Conservation (phyloP, 495 filamentous ascomycete genomes). For the Parathielavia hyrcaniae region DNA sequence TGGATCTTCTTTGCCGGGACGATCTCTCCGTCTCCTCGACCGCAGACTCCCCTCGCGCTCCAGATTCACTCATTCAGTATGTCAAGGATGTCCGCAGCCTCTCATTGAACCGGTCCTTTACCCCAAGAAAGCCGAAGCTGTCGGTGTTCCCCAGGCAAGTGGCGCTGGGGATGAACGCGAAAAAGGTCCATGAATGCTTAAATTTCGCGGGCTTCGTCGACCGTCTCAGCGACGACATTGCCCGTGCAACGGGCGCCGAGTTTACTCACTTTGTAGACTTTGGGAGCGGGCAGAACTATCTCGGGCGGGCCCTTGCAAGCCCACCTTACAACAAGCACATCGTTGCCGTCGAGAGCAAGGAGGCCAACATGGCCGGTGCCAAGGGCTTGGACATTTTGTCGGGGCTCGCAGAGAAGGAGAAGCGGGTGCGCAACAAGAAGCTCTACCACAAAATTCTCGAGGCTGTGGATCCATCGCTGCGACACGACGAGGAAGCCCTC, state of each 20-base stretch:
- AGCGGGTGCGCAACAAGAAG: constrained; percentile 70
- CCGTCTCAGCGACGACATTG: constrained; percentile 48
- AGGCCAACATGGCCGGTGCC: constrained; percentile 77
- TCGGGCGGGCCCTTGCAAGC: constrained; percentile 79
- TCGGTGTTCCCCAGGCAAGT: constrained; percentile 58
- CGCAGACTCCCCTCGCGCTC: constrained; percentile 48
- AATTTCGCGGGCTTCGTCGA: constrained; percentile 54
- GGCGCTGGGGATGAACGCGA: constrained; percentile 86
- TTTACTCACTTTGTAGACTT: constrained; percentile 93
- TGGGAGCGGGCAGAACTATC: constrained; percentile 92
- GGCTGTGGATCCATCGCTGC: constrained; percentile 33
- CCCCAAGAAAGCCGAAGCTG: constrained; percentile 36
- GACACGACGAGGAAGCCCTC: constrained; percentile 37
- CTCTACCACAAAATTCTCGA: constrained; percentile 49
- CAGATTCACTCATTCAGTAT: constrained; percentile 64
- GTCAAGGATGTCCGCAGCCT: constrained; percentile 66
- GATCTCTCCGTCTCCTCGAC: constrained; percentile 47
- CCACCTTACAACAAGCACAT: constrained; percentile 79
- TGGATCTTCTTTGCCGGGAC: constrained; percentile 73
- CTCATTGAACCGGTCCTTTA: constrained; percentile 58
- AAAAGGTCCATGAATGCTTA: constrained; percentile 89
- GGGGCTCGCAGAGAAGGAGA: constrained; percentile 59
- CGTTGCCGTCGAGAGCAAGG: constrained; percentile 82
- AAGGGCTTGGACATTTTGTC: constrained; percentile 74
- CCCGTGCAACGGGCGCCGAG: constrained; percentile 29